Evolutionary conservation across 768 basidiomycete species (phyloP), one percentile per base, ranked within the genome.

Genomic region (Vararia minispora): DNA sequence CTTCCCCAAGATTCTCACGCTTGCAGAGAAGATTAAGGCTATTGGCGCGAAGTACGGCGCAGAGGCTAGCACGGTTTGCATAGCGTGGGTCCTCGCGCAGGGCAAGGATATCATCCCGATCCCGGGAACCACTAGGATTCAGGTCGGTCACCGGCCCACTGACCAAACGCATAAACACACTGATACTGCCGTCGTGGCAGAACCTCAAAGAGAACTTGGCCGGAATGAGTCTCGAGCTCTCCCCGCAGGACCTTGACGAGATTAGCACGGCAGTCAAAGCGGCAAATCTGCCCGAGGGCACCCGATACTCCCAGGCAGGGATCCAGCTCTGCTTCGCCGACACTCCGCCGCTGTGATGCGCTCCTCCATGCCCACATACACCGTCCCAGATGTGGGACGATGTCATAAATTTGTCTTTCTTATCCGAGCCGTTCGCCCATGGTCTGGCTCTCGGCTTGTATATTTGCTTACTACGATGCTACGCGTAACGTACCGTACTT

Each of bases 31-130:
- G 23, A 40, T 68, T 5, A 43, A 54, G 29, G 35, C 32, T 13
- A 43, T 66, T 22, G 66, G 63, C 6, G 47, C 46, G 33, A 52
- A 52, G 41, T 52, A 65, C 45, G 35, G 46, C 2, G 59, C 56
- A 11, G 63, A 58, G 1, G 53, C 59, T 0, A 66, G 63, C 3
- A 66, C 67, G 44, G 54, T 69, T 1, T 43, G 57, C 0, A 50
- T 69, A 6, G 65, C 66, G 1, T 68, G 61, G 60, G 48, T 65
- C 5, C 57, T 65, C 14, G 55, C 59, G 0, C 61, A 66, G 35
- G 61, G n/a, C 59, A 11, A n/a, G n/a, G 63, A 69, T 36, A 53
- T 72, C 39, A 63, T 71, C 43, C 55, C 65, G 17, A 68, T 70
- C 44, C 69, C 70, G 2, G 70, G 68, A 2, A 69, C 68, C 3